These are phyloP conservation scores for Fusarium sp. DNA, from an alignment of 2,329 filamentous ascomycete genomes.

Conservation along the genomic window DNA sequence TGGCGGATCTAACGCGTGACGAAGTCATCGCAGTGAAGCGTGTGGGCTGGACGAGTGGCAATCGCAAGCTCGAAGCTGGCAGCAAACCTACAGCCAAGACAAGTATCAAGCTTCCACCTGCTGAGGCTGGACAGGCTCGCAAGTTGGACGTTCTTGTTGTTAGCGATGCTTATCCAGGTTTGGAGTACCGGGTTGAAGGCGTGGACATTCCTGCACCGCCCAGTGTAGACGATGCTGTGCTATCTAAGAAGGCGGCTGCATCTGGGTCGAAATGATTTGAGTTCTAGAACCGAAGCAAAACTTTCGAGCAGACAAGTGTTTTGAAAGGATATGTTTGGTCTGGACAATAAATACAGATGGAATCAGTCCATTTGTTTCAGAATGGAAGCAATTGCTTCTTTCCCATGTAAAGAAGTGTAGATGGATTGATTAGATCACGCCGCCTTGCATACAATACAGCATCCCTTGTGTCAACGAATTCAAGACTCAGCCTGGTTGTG, in stretches of 20 bases:
- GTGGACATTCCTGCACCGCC: conserved; percentile 66
- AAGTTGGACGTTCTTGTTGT: conserved; percentile 80
- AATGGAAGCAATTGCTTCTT: background rate
- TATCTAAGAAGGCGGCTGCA: conserved; percentile 54
- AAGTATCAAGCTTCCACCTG: conserved; percentile 70
- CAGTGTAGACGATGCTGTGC: conserved; percentile 61
- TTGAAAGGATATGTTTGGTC: background rate
- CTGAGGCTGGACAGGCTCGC: conserved; percentile 60
- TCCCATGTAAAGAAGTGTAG: background rate
- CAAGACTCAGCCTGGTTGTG: background rate
- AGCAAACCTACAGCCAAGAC: conserved; percentile 66
- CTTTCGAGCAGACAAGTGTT: background rate
- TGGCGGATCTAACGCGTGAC: conserved; percentile 74
- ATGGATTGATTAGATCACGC: background rate
- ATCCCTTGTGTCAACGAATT: background rate
- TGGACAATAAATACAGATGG: background rate
- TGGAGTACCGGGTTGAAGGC: conserved; percentile 67
- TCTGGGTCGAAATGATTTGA: conserved; percentile 36
- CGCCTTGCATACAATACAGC: background rate
- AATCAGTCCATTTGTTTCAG: background rate
- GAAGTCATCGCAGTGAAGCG: conserved; percentile 90
- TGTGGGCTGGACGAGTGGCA: conserved; percentile 73
- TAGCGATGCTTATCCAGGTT: conserved; percentile 88
- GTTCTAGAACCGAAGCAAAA: too few relatives aligned
- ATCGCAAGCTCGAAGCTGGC: conserved; percentile 54